These are phyloP conservation scores for Leucaena leucocephala DNA, from an alignment of 306 rosid genomes.

Conservation along the genomic window DNA sequence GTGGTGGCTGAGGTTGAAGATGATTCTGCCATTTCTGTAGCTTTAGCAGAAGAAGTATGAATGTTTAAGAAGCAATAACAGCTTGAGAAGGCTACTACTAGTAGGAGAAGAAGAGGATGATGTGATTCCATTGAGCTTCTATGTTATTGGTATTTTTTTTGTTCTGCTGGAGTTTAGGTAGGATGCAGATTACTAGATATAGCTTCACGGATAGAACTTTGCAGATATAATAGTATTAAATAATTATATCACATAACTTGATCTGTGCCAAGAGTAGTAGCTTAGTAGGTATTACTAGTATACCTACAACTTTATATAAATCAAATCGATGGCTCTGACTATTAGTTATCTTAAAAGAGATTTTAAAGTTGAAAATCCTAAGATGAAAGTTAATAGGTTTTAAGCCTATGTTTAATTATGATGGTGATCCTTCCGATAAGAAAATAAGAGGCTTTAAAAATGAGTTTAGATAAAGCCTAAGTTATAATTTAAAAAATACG, in stretches of 20 bases:
- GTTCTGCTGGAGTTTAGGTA: neutral
- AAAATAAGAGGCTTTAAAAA: no score
- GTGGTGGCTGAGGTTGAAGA: conserved; percentile 11
- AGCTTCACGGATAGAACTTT: neutral
- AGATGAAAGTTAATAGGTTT: no score
- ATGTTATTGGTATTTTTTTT: neutral
- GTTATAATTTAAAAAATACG: no score
- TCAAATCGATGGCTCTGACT: neutral
- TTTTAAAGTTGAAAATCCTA: no score
- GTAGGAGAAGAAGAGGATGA: neutral
- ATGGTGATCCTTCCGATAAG: no score
- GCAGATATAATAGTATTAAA: no score
- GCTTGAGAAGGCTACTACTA: neutral
- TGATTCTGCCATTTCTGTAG: neutral
- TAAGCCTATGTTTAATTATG: no score
- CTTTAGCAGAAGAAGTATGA: neutral
- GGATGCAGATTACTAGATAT: neutral
- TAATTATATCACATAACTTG: no score
- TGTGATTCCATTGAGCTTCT: neutral
- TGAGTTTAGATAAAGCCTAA: no score
- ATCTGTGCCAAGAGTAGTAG: neutral
- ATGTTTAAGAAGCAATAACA: neutral
- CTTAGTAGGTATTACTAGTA: neutral
- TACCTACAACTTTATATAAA: neutral
- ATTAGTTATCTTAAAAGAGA: neutral